phyloP scores from a whole-genome alignment of 2,329 filamentous ascomycete species.

The Aspergillus puulaauensis region DNA sequence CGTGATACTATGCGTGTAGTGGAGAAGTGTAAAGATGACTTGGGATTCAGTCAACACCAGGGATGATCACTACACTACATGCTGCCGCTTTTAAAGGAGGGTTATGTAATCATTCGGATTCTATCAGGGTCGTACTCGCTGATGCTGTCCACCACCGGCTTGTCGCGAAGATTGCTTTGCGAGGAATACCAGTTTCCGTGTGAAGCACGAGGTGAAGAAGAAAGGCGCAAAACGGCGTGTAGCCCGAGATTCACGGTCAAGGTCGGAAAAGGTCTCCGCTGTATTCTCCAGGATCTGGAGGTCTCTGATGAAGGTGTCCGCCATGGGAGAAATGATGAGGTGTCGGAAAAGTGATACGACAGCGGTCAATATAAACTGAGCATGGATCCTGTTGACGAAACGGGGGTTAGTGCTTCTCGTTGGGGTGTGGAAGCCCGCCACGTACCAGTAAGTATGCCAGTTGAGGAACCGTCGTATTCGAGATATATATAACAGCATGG shows the following conservation, averaged over 20 bases:
- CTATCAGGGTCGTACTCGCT: not conserved
- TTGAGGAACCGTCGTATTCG: constrained; percentile 21
- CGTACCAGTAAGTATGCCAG: constrained; percentile 24
- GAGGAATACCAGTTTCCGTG: constrained; percentile 18
- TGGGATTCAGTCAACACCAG: not conserved
- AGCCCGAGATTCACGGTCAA: constrained; percentile 10
- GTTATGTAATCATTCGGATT: not conserved
- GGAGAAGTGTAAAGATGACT: no score
- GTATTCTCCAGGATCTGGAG: constrained; percentile 19
- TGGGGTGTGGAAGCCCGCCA: not conserved
- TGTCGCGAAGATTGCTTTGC: constrained; percentile 20
- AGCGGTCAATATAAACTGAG: constrained; percentile 23
- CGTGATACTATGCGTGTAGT: no score
- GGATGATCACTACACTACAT: not conserved
- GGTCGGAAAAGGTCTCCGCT: constrained; percentile 13
- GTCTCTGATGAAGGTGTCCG: constrained; percentile 16
- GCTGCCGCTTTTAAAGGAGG: not conserved
- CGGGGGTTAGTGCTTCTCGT: not conserved
- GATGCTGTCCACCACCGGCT: not conserved
- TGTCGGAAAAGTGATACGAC: constrained; percentile 23
- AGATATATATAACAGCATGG: constrained; percentile 22
- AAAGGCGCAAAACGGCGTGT: constrained; percentile 21
- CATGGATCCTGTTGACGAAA: constrained; percentile 19
- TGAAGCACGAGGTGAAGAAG: constrained; percentile 19
- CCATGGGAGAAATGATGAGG: constrained; percentile 17